phyloP scores from a whole-genome alignment of 2,329 filamentous ascomycete species.

The Pseudocercospora ulei region DNA sequence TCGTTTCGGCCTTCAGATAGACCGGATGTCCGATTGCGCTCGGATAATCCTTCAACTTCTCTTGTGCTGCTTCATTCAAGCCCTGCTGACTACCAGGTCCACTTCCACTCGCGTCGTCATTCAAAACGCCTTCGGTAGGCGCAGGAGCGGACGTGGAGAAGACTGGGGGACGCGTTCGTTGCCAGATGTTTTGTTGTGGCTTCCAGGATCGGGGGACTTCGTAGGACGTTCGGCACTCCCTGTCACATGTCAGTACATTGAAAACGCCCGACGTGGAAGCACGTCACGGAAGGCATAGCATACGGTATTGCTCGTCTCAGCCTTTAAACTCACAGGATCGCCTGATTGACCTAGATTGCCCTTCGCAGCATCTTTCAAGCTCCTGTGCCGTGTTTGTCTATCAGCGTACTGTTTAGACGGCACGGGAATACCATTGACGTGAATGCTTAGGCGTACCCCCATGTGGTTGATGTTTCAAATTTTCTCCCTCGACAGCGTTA shows the following conservation, averaged over 20 bases:
- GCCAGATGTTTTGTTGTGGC: neutral
- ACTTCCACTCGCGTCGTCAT: neutral
- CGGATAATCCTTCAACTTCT: constrained; percentile 30
- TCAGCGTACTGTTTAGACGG: neutral
- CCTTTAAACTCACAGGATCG: constrained; percentile 34
- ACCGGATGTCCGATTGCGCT: constrained; percentile 34
- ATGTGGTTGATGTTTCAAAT: too few relatives aligned
- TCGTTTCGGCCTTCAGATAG: constrained; percentile 33
- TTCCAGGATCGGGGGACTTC: neutral
- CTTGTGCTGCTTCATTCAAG: constrained; percentile 23
- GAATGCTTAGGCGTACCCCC: constrained; percentile 1
- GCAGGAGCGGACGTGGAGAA: constrained; percentile 4
- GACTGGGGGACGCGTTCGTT: neutral
- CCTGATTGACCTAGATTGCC: constrained; percentile 31
- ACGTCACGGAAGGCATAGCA: too few relatives aligned
- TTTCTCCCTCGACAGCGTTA: neutral
- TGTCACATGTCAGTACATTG: too few relatives aligned
- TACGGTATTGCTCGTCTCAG: constrained; percentile 31
- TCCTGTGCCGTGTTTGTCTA: constrained; percentile 15
- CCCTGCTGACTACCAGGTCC: constrained; percentile 12
- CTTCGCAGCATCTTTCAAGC: constrained; percentile 24
- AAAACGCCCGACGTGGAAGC: neutral
- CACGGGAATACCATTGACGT: constrained; percentile 1
- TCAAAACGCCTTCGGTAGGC: constrained; percentile 12
- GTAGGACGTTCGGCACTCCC: too few relatives aligned